phyloP scores from a whole-genome alignment of 352 stramenopile species.

The Globisporangium uncinulatum region DNA sequence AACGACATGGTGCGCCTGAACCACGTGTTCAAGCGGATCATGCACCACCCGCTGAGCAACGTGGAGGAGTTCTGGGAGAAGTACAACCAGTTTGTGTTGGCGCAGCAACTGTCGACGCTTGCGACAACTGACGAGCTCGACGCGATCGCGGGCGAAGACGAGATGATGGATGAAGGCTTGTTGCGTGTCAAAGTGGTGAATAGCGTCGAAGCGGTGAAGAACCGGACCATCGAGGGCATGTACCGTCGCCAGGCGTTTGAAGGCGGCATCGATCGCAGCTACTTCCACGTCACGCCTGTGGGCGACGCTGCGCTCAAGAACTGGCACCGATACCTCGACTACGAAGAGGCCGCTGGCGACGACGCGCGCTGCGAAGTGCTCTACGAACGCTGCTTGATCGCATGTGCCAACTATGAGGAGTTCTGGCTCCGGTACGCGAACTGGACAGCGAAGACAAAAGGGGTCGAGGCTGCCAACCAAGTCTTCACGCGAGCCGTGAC shows the following conservation, averaged over 20 bases:
- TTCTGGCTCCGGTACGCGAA: conserved; percentile 71
- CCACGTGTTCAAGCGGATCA: conserved; percentile 75
- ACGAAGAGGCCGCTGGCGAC: conserved; percentile 57
- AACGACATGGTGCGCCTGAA: conserved; percentile 81
- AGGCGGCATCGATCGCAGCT: conserved; percentile 71
- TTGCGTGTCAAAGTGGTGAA: conserved; percentile 82
- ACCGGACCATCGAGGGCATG: conserved; percentile 57
- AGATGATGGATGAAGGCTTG: conserved; percentile 73
- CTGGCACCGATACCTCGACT: conserved; percentile 78
- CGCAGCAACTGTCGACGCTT: conserved; percentile 56
- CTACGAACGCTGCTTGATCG: conserved; percentile 78
- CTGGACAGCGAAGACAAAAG: conserved; percentile 49
- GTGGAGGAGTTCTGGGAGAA: conserved; percentile 83
- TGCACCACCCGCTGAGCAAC: conserved; percentile 65
- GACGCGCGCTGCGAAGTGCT: conserved; percentile 46
- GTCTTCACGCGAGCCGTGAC: conserved; percentile 57
- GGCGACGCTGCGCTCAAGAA: conserved; percentile 61
- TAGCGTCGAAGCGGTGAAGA: conserved; percentile 64
- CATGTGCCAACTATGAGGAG: conserved; percentile 79
- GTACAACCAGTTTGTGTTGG: conserved; percentile 81
- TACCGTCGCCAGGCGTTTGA: conserved; percentile 65
- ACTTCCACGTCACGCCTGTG: conserved; percentile 78
- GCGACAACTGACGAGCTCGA: conserved; percentile 61
- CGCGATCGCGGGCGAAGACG: conserved; percentile 43
- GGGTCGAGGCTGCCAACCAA: conserved; percentile 56